phyloP scores from a whole-genome alignment of 2,329 filamentous ascomycete species.

The Ceratocystis diversiconidia region DNA sequence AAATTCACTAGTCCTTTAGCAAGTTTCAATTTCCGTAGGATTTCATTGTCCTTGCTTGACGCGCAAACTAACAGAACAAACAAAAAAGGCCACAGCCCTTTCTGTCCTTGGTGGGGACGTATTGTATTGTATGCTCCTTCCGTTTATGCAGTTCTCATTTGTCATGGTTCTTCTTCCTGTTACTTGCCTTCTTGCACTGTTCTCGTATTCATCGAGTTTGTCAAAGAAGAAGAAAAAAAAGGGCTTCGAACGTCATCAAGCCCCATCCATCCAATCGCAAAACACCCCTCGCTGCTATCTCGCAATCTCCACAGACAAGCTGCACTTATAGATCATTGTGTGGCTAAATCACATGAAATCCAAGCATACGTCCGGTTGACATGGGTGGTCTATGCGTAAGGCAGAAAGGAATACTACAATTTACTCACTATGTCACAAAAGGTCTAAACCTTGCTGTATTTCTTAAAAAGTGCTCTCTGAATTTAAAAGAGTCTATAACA shows the following conservation, averaged over 20 bases:
- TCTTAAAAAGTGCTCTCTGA: conserved; percentile 6
- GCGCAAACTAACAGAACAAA: background rate
- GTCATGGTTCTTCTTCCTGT: background rate
- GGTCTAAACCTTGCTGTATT: background rate
- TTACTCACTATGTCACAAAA: no score
- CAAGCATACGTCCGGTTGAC: no score
- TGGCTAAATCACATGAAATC: no score
- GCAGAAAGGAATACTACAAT: no score
- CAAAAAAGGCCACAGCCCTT: background rate
- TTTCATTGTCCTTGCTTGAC: background rate
- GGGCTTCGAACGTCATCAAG: background rate
- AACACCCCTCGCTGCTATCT: background rate
- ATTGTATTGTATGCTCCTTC: background rate
- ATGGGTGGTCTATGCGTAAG: no score
- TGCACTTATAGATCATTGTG: no score
- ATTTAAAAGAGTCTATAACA: conserved; percentile 16
- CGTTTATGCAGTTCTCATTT: background rate
- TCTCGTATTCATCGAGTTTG: background rate
- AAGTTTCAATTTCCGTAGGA: background rate
- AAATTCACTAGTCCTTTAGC: background rate
- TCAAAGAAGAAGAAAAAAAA: background rate
- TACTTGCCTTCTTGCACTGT: background rate
- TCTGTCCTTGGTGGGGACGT: background rate
- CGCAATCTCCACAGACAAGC: background rate
- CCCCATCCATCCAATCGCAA: background rate